Percentiles rank a stretch among this genome's conserved stretches.
phyloP scores from a whole-genome alignment of 169 alveolate species.

The Cryptosporidium ubiquitum region DNA sequence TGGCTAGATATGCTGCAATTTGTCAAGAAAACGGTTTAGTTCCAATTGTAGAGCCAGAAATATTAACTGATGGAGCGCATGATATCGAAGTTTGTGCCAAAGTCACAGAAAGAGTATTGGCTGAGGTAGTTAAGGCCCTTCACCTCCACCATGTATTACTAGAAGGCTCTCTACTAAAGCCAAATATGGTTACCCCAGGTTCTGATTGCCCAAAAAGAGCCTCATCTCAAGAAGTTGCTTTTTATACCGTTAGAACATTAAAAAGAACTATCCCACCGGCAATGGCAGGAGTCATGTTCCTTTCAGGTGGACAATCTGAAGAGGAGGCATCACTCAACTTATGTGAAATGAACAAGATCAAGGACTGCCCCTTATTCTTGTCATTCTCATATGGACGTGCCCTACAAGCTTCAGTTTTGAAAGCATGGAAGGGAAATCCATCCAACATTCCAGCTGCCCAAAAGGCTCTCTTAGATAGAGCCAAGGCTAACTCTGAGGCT shows the following conservation, averaged over 20 bases:
- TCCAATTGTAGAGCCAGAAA: conserved; percentile 99
- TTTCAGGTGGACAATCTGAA: conserved; percentile 99
- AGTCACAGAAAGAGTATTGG: conserved; percentile 94
- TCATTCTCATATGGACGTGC: conserved; percentile 99
- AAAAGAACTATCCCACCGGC: conserved; percentile 97
- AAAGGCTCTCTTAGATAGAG: conserved; percentile 92
- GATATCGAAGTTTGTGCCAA: conserved; percentile 94
- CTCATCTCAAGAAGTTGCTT: conserved; percentile 93
- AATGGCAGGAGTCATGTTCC: conserved; percentile 96
- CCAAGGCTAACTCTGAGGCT: conserved; percentile 98
- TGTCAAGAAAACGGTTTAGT: conserved; percentile 97
- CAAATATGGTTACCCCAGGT: conserved; percentile 99
- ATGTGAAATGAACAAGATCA: conserved; percentile 94
- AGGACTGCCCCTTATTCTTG: conserved; percentile 93
- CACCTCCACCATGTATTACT: conserved; percentile 93
- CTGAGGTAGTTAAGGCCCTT: conserved; percentile 94
- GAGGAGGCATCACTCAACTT: conserved; percentile 96
- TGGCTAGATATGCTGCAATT: conserved; percentile 98
- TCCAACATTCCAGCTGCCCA: conserved; percentile 96
- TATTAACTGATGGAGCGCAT: conserved; percentile 97
- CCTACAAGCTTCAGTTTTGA: conserved; percentile 93
- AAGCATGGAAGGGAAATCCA: conserved; percentile 96
- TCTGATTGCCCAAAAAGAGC: conserved; percentile 89
- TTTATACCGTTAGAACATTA: conserved; percentile 93
- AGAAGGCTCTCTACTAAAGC: conserved; percentile 98